Base-by-base conservation (phyloP, 2,329 filamentous ascomycete species). In the Cladophialophora immunda region DNA sequence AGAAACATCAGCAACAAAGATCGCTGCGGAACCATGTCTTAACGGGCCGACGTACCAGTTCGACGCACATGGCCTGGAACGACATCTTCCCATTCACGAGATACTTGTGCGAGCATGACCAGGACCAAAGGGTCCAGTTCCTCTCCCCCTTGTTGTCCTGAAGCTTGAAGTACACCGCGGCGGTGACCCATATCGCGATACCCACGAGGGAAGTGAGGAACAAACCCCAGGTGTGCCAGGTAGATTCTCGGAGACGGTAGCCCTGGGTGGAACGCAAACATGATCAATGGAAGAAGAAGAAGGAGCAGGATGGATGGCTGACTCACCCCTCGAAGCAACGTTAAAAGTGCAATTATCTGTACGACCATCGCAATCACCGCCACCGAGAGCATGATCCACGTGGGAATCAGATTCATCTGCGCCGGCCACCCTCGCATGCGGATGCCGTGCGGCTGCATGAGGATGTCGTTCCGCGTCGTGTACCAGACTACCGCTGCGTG, bases 81-180 rank as follows among this genome's bases (percentile, higher is more conserved):
- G 64, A 62, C 53, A 58, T 62, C 30, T 58, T 66, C 27, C 64
- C 53, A 53, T 66, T 66, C 4, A 27, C 25, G 3, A 66, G 59
- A 32, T 47, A 17, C 22, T 47, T 45, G 25, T 66, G 64, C 36
- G 52, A 17, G 53, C 64, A 62, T 9, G 58, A 58, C 64, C 64
- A 66, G 5, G 58, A 66, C 64, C 64, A 66, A 4, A 66, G 30
- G 7, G 36, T 52, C 64, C 58, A 66, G 53, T 62, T 45, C 8
- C 47, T 53, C 38, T 62, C n/a, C 7, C 53, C 27, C 45, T 58
- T 45, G 8, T 30, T 52, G 54, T 62, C 52, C 19, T 66, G 64
- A n/a, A 62, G 54, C n/a, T 66, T 66, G 64, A 58, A 66, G 30
- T 62, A 66, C 29, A 62, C 58, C 3, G 58, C 64, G 9, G 64